Conservation (phyloP, 768 basidiomycete species). For the Macrolepiota fuliginosa region DNA sequence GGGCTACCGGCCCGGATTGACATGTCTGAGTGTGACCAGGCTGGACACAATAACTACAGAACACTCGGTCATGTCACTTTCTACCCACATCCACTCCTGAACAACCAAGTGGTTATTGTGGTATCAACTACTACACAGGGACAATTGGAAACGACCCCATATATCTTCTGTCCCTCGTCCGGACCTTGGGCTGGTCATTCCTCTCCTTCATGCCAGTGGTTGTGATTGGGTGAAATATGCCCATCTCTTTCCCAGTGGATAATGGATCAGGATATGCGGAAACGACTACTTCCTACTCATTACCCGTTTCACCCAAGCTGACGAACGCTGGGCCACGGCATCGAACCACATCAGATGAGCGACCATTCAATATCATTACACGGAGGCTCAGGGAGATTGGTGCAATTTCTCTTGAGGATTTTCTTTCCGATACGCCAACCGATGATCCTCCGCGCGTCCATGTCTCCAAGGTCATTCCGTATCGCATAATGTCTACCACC, state of each 20-base stretch:
- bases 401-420: slow-evolving; percentile 27
- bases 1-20: not conserved
- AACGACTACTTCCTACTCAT: not conserved
- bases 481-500: not conserved
- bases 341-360: not conserved
- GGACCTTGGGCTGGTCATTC: slow-evolving; percentile 3
- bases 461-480: slow-evolving; percentile 12
- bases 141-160: slow-evolving; percentile 2
- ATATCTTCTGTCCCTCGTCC: slow-evolving; percentile 1
- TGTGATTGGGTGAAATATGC: slow-evolving; percentile 8
- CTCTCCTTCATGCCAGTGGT: not conserved
- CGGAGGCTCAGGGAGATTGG: slow-evolving; percentile 23
- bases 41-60: not conserved
- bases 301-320: slow-evolving; percentile 5
- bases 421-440: slow-evolving; percentile 20
- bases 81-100: slow-evolving; percentile 1
- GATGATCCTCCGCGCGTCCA: slow-evolving; percentile 21
- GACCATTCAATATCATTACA: slow-evolving; percentile 23
- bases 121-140: not conserved
- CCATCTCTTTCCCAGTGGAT: slow-evolving; percentile 1
- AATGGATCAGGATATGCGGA: slow-evolving; percentile 1
- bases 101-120: slow-evolving; percentile 9
- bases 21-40: not conserved
- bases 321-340: not conserved
- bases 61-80: not conserved